Conservation (phyloP, 306 rosid species). For the Lathyrus tuberosus region DNA sequence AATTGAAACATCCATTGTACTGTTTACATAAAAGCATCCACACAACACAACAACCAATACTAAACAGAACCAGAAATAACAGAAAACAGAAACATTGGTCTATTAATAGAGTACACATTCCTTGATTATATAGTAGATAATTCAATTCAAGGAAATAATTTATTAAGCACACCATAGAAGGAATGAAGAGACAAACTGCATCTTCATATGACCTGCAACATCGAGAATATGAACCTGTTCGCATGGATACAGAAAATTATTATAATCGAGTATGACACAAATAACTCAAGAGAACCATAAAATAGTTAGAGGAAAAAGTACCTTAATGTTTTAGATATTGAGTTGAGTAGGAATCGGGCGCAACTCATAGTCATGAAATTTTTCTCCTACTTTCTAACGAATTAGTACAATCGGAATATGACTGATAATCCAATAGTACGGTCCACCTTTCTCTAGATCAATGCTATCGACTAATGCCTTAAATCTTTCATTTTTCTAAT, state of each 20-base stretch:
- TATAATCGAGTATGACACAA: not conserved
- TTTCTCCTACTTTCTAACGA: not conserved
- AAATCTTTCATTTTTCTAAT: no score
- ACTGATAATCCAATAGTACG: not conserved
- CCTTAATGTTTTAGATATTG: not conserved
- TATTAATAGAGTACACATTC: not conserved
- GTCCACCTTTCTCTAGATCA: conserved; percentile 4
- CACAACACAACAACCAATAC: no score
- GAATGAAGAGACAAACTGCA: not conserved
- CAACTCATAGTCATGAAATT: not conserved
- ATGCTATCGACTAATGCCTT: conserved; percentile 10
- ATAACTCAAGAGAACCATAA: not conserved
- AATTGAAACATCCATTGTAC: not conserved
- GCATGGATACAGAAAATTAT: not conserved
- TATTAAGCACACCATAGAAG: not conserved
- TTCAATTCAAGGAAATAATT: not conserved
- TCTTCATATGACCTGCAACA: not conserved
- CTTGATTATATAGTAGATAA: not conserved
- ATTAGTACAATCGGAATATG: conserved; percentile 12
- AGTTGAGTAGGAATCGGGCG: conserved; percentile 8
- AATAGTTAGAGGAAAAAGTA: not conserved
- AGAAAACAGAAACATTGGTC: not conserved
- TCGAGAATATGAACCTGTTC: conserved; percentile 14
- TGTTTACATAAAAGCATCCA: not conserved
- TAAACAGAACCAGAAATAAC: not conserved